Evolutionary conservation across 345 rosid genomes (phyloP).

Genomic region (Punica granatum): DNA sequence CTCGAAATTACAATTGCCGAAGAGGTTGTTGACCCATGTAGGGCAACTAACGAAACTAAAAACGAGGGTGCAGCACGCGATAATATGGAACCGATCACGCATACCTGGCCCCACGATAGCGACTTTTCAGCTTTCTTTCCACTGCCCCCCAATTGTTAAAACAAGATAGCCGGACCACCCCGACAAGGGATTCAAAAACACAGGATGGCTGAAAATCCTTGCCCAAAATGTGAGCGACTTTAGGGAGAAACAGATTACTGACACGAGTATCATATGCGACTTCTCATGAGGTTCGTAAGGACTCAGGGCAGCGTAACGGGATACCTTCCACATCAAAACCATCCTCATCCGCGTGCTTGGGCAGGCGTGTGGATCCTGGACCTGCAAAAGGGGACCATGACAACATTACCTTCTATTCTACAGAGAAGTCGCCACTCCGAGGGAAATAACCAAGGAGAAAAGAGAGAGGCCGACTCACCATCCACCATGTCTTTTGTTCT

Average conservation of each 20-base stretch:
- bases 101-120: not conserved
- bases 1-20: not conserved
- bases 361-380: conserved; percentile 31
- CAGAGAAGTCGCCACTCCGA: not conserved
- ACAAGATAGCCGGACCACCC: conserved; percentile 1
- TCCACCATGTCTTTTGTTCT: conserved; percentile 75
- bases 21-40: not conserved
- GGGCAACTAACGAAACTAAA: not conserved
- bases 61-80: not conserved
- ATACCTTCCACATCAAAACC: conserved; percentile 39
- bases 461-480: conserved; percentile 29
- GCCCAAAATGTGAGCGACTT: conserved; percentile 12
- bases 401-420: conserved; percentile 9
- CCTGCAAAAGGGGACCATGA: conserved; percentile 27
- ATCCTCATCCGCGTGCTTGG: conserved; percentile 41
- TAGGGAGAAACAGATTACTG: not conserved
- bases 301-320: conserved; percentile 50
- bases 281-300: conserved; percentile 26
- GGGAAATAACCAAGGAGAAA: conserved; percentile 7
- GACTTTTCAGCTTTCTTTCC: conserved; percentile 4
- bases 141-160: not conserved
- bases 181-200: conserved; percentile 1
- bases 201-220: conserved; percentile 7
- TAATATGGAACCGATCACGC: not conserved
- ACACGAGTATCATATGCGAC: not conserved